Evolutionary conservation across 2,329 filamentous ascomycete genomes (phyloP).

Genomic region (Aspergillus fischeri): DNA sequence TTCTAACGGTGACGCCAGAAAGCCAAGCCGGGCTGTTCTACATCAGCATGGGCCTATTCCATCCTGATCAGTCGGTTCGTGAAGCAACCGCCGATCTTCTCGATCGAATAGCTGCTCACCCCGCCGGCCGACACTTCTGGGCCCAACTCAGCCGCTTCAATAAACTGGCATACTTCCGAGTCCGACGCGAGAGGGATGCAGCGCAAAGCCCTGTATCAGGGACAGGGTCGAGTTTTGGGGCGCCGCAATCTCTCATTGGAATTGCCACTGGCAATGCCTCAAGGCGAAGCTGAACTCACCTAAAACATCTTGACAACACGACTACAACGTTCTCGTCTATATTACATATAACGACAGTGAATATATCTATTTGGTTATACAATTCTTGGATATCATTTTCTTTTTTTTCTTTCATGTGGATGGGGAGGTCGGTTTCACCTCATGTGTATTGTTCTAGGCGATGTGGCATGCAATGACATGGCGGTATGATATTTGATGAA

Average conservation of each 20-base stretch:
- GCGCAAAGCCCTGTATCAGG: slow-evolving; percentile 22
- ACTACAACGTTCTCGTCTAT: not conserved
- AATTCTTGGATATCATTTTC: slow-evolving; percentile 5
- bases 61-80: slow-evolving; percentile 77
- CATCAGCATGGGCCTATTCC: slow-evolving; percentile 83
- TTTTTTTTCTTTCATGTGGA: not conserved
- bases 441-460: not conserved
- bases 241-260: slow-evolving; percentile 34
- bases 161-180: slow-evolving; percentile 77
- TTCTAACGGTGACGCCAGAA: slow-evolving; percentile 78
- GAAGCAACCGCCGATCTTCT: slow-evolving; percentile 73
- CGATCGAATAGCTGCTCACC: slow-evolving; percentile 77
- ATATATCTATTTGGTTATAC: not conserved
- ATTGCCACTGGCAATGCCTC: slow-evolving; percentile 31
- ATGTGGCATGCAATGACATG: not conserved
- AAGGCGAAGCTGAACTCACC: slow-evolving; percentile 19
- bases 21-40: slow-evolving; percentile 88
- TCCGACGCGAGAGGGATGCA: slow-evolving; percentile 60
- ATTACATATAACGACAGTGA: not conserved
- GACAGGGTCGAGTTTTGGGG: slow-evolving; percentile 21
- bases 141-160: slow-evolving; percentile 78
- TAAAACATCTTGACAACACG: not conserved
- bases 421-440: not conserved
- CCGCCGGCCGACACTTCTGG: slow-evolving; percentile 94
- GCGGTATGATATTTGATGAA: not conserved